A percentile compares a stretch with the other conserved stretches of the same genome.
These are phyloP conservation scores for Quercus lobata DNA, from an alignment of 331 rosid genomes.

Conservation along the genomic window DNA sequence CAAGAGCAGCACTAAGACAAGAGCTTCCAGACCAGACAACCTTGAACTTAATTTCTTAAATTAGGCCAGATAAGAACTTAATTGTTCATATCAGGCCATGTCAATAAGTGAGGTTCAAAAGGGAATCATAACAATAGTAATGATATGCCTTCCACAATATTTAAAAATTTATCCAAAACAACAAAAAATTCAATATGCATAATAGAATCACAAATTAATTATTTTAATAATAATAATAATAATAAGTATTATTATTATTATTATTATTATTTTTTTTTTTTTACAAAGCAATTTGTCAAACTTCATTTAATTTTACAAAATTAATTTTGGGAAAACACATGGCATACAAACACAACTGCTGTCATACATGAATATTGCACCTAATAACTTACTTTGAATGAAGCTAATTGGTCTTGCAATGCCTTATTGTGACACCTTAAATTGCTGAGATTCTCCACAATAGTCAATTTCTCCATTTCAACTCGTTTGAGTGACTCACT, in stretches of 20 bases:
- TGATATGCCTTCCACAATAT: neutral
- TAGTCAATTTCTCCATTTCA: conserved; percentile 78
- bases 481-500: conserved; percentile 66
- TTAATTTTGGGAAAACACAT: neutral
- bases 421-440: conserved; percentile 73
- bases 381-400: conserved; percentile 54
- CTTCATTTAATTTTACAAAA: neutral
- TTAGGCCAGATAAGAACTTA: neutral
- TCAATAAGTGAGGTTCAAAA: neutral
- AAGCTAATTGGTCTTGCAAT: conserved; percentile 67
- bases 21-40: neutral
- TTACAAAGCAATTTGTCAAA: neutral
- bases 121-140: neutral
- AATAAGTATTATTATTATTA: too few relatives aligned
- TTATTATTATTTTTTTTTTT: too few relatives aligned
- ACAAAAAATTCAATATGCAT: neutral
- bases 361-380: neutral
- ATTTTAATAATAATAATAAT: too few relatives aligned
- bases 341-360: neutral
- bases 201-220: neutral
- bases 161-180: neutral
- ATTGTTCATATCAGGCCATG: neutral
- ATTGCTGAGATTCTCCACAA: conserved; percentile 69
- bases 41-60: neutral
- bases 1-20: neutral